Evolutionary conservation across 2,329 filamentous ascomycete genomes (phyloP), one percentile per base, ranked within the genome.

Genomic region (Cladosporium velox): DNA sequence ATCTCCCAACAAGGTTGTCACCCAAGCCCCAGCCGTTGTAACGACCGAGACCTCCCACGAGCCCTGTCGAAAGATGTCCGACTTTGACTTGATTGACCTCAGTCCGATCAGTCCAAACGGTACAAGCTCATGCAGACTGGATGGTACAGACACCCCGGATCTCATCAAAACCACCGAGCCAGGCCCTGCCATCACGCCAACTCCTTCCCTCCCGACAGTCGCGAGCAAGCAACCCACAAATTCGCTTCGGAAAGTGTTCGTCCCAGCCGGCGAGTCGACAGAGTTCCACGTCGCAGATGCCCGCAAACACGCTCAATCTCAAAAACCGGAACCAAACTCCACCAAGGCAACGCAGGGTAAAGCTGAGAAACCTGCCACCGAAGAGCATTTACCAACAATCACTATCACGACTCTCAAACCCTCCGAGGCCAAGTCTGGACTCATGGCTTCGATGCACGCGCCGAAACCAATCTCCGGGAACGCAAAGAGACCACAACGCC

Each of bases 221-320:
- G 32, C 10, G n/a, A 58, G 12, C 55, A 18, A 26, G 30, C 54
- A 57, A 24, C 54, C 64, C 67, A 49, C 28, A 15, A 54, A 41
- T 15, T 59, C 61, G 32, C 57, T 49, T 38, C 68, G 67, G 54
- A 70, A 67, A 62, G 68, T 75, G 66, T 76, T 76, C 66, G 71
- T 76, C 21, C 73, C 74, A 12, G 68, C 68, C 21, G 72, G 74
- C 65, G 74, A 76, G 47, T 73, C 72, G 11, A 67, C 68, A 26
- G 68, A 71, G 21, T 18, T 52, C 4, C 74, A 76, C 64, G 71
- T 76, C 59, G 70, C 72, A 14, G 71, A 72, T n/a, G 68, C 64
- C 6, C 59, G 65, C 58, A 59, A 65, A 51, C 47, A 59, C 14
- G 54, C 24, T 3, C 28, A 55, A 55, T 4, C 28, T 4, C 49